Evolutionary conservation across 176 grass and related monocot genomes (phyloP).

Genomic region (Juncus effusus): DNA sequence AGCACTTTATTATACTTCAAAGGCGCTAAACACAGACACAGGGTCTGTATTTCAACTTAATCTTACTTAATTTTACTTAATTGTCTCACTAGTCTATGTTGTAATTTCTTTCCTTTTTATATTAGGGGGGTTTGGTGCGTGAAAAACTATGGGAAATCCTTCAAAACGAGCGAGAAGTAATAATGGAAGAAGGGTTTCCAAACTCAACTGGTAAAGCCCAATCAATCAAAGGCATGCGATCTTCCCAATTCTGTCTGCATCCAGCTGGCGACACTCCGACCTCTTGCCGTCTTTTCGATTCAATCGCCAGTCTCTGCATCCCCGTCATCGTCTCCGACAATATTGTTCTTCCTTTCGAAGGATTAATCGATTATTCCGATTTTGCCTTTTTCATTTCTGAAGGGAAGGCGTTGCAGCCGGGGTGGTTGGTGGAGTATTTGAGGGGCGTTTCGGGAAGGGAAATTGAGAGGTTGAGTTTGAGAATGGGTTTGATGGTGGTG

Average conservation of each 20-base stretch:
- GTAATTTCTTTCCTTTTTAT: neutral
- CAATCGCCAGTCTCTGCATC: slow-evolving; percentile 77
- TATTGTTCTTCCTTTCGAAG: slow-evolving; percentile 85
- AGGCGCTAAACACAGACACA: slow-evolving; percentile 85
- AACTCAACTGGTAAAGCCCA: slow-evolving; percentile 77
- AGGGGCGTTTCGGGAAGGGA: slow-evolving; percentile 48
- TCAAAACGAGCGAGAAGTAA: slow-evolving; percentile 58
- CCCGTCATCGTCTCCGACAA: slow-evolving; percentile 77
- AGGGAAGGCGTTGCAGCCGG: slow-evolving; percentile 40
- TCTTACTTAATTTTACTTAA: too few species aligned
- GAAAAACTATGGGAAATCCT: slow-evolving; percentile 89
- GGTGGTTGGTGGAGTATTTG: slow-evolving; percentile 50
- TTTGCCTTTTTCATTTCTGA: slow-evolving; percentile 66
- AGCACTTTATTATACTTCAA: slow-evolving; percentile 84
- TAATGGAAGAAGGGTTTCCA: slow-evolving; percentile 90
- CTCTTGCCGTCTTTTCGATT: slow-evolving; percentile 81
- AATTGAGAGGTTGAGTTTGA: slow-evolving; percentile 68
- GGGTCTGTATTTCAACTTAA: slow-evolving; percentile 42
- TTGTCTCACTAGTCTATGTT: neutral
- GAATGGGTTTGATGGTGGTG: slow-evolving; percentile 29
- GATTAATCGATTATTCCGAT: slow-evolving; percentile 69
- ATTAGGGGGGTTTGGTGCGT: slow-evolving; percentile 79
- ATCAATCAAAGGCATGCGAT: slow-evolving; percentile 73
- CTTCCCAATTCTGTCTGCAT: slow-evolving; percentile 78
- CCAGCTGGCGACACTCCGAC: slow-evolving; percentile 88